Conservation (phyloP, 2,329 filamentous ascomycete species). For the Atkinsonella texensis region DNA sequence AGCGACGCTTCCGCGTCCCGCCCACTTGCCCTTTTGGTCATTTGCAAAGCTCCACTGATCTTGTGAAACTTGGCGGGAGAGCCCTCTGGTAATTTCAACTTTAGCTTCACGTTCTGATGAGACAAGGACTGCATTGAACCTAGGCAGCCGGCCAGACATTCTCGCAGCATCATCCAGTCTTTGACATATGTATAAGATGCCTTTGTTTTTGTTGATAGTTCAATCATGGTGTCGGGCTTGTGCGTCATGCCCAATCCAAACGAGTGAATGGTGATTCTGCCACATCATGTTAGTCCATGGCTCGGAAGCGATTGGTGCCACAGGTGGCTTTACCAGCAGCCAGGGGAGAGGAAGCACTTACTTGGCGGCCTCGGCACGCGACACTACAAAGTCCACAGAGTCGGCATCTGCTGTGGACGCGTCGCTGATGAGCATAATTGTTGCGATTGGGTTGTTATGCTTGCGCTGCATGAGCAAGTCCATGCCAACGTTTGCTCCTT, state of each 20-base stretch:
- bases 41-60: slow-evolving; percentile 90
- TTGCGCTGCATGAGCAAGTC: slow-evolving; percentile 96
- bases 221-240: slow-evolving; percentile 98
- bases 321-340: no score
- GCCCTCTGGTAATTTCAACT: slow-evolving; percentile 85
- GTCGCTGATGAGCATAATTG: slow-evolving; percentile 93
- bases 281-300: not conserved
- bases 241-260: slow-evolving; percentile 95
- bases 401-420: slow-evolving; percentile 89
- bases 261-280: slow-evolving; percentile 82
- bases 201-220: slow-evolving; percentile 88
- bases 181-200: slow-evolving; percentile 97
- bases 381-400: slow-evolving; percentile 95
- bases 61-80: slow-evolving; percentile 98
- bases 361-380: slow-evolving; percentile 93
- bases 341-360: slow-evolving; percentile 32
- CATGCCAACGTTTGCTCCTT: slow-evolving; percentile 97
- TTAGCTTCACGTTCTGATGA: slow-evolving; percentile 97
- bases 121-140: slow-evolving; percentile 86
- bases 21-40: slow-evolving; percentile 90
- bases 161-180: slow-evolving; percentile 99
- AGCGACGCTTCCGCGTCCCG: slow-evolving; percentile 87
- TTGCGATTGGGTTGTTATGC: slow-evolving; percentile 87
- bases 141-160: slow-evolving; percentile 87
- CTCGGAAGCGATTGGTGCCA: not conserved